Percentiles rank a stretch among this genome's conserved stretches.
Conservation (phyloP, 116 monocot genomes). For the Zostera marina region DNA sequence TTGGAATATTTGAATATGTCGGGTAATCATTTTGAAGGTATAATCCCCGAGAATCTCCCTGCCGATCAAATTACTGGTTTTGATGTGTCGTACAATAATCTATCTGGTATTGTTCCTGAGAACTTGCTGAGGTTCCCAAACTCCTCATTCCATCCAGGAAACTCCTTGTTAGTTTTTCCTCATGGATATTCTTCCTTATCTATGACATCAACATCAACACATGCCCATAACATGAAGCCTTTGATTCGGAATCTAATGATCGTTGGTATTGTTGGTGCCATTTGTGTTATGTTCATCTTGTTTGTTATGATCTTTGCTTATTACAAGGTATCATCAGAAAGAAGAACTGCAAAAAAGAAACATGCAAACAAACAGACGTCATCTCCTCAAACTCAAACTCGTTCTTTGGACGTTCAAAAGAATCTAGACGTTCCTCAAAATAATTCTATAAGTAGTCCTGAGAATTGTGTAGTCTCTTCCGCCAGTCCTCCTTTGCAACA, state of each 20-base stretch:
- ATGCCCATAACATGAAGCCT: constrained; percentile 17
- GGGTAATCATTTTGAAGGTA: constrained; percentile 39
- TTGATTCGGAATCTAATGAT: constrained; percentile 29
- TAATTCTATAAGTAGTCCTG: constrained; percentile 13
- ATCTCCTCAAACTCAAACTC: constrained; percentile 5
- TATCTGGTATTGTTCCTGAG: constrained; percentile 51
- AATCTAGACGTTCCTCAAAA: constrained; percentile 6
- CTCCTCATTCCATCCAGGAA: constrained; percentile 78
- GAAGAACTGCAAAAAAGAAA: constrained; percentile 1
- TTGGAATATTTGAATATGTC: constrained; percentile 48
- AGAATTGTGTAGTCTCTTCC: constrained; percentile 17
- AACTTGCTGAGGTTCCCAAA: constrained; percentile 59
- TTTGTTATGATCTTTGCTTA: constrained; percentile 44
- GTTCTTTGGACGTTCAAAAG: constrained; percentile 10
- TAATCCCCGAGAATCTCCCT: constrained; percentile 48
- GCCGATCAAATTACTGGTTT: constrained; percentile 30
- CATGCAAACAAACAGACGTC: constrained; percentile 8
- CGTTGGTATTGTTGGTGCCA: constrained; percentile 23
- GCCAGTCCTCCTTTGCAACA: constrained; percentile 4
- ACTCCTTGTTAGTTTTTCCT: constrained; percentile 40
- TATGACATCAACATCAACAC: constrained; percentile 8
- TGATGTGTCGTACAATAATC: constrained; percentile 59
- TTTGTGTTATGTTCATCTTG: constrained; percentile 21
- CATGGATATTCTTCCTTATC: not conserved
- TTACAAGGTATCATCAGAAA: constrained; percentile 9